Conservation (phyloP, 768 basidiomycete species). For the Leccinum broughii region DNA sequence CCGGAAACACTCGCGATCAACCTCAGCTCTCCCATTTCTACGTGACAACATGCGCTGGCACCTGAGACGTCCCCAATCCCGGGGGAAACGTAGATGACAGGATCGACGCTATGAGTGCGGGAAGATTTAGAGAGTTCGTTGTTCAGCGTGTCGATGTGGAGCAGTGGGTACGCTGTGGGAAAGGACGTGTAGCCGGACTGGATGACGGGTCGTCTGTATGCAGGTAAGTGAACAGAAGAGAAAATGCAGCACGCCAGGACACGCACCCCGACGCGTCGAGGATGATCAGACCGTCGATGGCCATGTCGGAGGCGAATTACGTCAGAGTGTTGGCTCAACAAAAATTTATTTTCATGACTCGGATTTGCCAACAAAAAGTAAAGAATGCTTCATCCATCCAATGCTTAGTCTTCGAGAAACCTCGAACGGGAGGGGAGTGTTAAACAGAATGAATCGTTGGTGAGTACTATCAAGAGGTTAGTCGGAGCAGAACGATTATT, state of each 20-base stretch:
- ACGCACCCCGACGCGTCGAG: slow-evolving; percentile 73
- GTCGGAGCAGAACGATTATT: no score
- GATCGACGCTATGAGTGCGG: slow-evolving; percentile 60
- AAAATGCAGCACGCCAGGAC: neutral
- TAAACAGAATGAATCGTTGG: no score
- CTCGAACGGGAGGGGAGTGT: no score
- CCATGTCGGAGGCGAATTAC: slow-evolving; percentile 43
- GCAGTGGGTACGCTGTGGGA: slow-evolving; percentile 72
- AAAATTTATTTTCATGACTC: no score
- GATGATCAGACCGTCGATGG: slow-evolving; percentile 80
- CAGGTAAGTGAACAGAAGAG: slow-evolving; percentile 6
- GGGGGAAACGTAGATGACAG: slow-evolving; percentile 66
- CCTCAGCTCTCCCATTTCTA: slow-evolving; percentile 72
- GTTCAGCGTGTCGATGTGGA: slow-evolving; percentile 86
- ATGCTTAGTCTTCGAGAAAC: no score
- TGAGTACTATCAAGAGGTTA: no score
- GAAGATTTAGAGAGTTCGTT: slow-evolving; percentile 61
- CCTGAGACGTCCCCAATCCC: slow-evolving; percentile 42
- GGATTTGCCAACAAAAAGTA: no score
- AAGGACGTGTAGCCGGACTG: slow-evolving; percentile 87
- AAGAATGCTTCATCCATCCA: no score
- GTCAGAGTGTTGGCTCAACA: no score
- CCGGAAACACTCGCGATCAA: slow-evolving; percentile 81
- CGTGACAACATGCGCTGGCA: slow-evolving; percentile 79
- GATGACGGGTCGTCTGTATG: slow-evolving; percentile 71